Base-by-base conservation (phyloP, 495 filamentous ascomycete species). In the Aspergillus indologenus region DNA sequence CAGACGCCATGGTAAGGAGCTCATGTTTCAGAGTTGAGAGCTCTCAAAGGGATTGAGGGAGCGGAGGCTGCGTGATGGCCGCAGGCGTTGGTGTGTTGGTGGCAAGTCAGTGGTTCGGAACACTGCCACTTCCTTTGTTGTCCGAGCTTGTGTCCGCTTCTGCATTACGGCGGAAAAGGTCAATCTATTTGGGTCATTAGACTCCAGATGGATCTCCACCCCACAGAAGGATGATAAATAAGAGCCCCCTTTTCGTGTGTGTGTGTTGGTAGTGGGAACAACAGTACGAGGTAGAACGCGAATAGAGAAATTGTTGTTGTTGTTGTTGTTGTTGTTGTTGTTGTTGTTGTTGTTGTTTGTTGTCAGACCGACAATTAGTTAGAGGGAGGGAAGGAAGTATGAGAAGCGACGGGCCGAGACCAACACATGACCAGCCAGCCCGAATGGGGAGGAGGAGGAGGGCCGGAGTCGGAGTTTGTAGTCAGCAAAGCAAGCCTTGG, bases 121-220 rank as follows among this genome's bases (percentile, higher is more conserved):
- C 48, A 31, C 48, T 51, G 48, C 48, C 48, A 51, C 48, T 18
- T 51, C 48, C 48, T 51, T 51, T 51, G 48, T 51, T 51, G 23
- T 51, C 48, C 48, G 48, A 51, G 48, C 48, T 51, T 29, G 24
- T 51, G 22, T 40, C 34, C 34, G 47, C 19, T 47, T n/a, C 19
- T 20, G 45, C 22, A 20, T 47, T 47, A 47, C 22, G 19, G 19
- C 45, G 19, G 22, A 15, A 23, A 47, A 21, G 18, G 9, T 22
- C 45, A 7, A 47, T 21, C 19, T 3, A 17, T 47, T 15, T 40
- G 34, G 34, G 34, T 40, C 5, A 7, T 40, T 40, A 2, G 12
- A 40, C 5, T 40, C 34, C 34, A 40, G 34, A 2, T 40, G 34
- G 34, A 40, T 40, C 34, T 40, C 26, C 34, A 40, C 34, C 34